Conservation (phyloP, 805 yeast genomes). For the Barnettozyma wickerhamii region DNA sequence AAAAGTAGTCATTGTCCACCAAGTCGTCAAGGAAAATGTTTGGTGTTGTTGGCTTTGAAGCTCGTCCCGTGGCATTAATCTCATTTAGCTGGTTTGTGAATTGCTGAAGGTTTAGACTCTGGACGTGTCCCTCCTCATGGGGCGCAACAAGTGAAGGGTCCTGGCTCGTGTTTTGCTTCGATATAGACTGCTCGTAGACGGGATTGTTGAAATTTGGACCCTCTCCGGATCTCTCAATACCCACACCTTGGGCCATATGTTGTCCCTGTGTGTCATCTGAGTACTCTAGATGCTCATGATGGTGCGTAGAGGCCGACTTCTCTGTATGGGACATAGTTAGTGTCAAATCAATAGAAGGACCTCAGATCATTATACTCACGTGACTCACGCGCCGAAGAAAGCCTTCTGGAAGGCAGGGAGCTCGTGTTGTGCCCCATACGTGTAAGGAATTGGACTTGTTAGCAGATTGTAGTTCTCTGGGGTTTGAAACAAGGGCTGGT, state of each 20-base stretch:
- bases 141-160: too few species aligned
- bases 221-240: not conserved
- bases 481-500: too few species aligned
- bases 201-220: not conserved
- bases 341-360: not conserved
- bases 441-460: not conserved
- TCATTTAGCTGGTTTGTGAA: not conserved
- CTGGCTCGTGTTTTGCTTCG: too few species aligned
- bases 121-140: not conserved
- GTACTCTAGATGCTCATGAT: not conserved
- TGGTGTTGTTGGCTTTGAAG: slow-evolving; percentile 6
- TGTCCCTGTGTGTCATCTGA: not conserved
- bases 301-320: not conserved
- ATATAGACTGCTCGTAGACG: not conserved
- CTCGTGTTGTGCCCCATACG: slow-evolving; percentile 3
- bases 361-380: not conserved
- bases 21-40: slow-evolving; percentile 8
- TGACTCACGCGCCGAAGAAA: not conserved
- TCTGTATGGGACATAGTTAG: not conserved
- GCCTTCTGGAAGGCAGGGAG: not conserved
- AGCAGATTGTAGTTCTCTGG: not conserved
- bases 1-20: slow-evolving; percentile 11
- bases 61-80: not conserved
- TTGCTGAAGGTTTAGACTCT: not conserved
- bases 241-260: slow-evolving; percentile 1